Base-by-base conservation (phyloP, 257 asterid genomes). In the Jacaranda copaia region DNA sequence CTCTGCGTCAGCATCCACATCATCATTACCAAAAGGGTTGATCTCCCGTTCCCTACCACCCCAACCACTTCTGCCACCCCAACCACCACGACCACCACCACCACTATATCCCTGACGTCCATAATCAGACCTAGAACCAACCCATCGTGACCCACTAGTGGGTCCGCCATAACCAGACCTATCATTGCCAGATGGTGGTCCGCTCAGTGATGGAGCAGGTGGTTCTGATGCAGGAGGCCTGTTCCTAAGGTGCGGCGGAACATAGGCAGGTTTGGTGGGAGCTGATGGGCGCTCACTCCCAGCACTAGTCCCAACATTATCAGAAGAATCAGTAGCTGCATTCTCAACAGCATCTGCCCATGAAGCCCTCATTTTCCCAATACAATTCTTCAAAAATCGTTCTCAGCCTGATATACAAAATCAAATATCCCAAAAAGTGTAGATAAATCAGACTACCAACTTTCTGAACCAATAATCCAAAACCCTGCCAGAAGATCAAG, bases 271-370 rank as follows among this genome's bases (percentile, higher is more conserved):
- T 87, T 83, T 93, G 15, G 81, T 73, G 10, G 87, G 84, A 80
- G 87, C 89, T n/a, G 87, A 85, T 71, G 86, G 70, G 49, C 85
- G 81, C 46, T 83, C 87, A 59, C 68, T 80, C 60, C 70, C 84
- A 48, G 84, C 80, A 79, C 82, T 83, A 4, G 86, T 79, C 49
- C 88, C 87, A 51, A 87, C 85, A 53, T 86, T 84, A 43, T 81
- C 87, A 9, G 81, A 79, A 78, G 86, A 80, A 72, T 84, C 94
- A 25, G 87, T 36, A 58, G 81, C 84, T 72, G 75, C 88, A 82
- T 88, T 90, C 67, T 89, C 97, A 53, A 84, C 90, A 48, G 92
- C 88, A 76, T 93, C 98, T 70, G 98, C 98, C 98, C 98, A 93
- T 8, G 98, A 91, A 83, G 73, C 83, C 77, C 80, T 91, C 94